Base-by-base conservation (phyloP, 345 rosid genomes). In the Citrus australasica region DNA sequence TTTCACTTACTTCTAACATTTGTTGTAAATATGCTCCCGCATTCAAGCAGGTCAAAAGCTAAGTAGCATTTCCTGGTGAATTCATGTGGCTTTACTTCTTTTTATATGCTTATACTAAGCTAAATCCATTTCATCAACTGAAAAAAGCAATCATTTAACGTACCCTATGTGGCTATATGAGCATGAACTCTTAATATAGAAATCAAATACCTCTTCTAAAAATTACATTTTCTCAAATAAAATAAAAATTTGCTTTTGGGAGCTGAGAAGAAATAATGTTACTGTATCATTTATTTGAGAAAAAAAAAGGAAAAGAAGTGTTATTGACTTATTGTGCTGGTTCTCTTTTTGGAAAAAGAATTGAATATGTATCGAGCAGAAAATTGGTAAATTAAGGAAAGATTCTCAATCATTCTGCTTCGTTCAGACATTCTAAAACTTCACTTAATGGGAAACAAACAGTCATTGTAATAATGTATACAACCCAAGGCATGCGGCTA, bases 371-470 rank as follows among this genome's bases (percentile, higher is more conserved):
- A 19, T 27, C 9, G 55, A 33, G 67, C 32, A 58, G 69, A 75
- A 74, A 21, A 28, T 35, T 62, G 13, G 56, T 62, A 66, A 71
- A 76, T 65, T 59, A 28, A 66, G 84, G 82, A 77, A 83, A 84
- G 74, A 56, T 82, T 77, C 79, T 25, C 70, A 71, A 78, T 48
- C 80, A 28, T 80, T 72, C 74, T 66, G 78, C 67, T 81, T 48
- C 37, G 64, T 59, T 63, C 35, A 69, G 59, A 62, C 55, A 73
- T 35, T 76, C 78, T 30, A 38, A 66, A 59, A 8, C 59, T 76
- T 67, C 70, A 55, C 71, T 63, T 25, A 76, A 80, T 27, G 32
- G 66, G 42, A 42, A 71, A 60, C 46, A 46, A 71, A 37, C 35
- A 33, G 38, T 10, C 40, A 4, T 55, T 35, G 25, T 16, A 67